These are phyloP conservation scores for Boletus eberwhitei DNA, from an alignment of 768 basidiomycete genomes.

Conservation along the genomic window DNA sequence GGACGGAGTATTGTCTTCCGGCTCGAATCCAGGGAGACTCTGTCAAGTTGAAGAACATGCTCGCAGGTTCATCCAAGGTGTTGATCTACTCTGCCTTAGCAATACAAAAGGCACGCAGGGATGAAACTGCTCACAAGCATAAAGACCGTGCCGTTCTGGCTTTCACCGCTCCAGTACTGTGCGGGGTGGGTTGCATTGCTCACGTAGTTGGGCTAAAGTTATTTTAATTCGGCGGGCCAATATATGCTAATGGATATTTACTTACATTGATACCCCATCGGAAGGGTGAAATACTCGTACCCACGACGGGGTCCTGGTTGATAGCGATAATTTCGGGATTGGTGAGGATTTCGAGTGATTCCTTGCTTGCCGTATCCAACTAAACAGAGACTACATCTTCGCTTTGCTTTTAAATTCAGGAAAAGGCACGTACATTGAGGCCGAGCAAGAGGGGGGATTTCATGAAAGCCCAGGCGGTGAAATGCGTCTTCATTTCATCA, in stretches of 20 bases:
- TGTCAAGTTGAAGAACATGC: slow-evolving; percentile 60
- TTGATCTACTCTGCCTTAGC: slow-evolving; percentile 46
- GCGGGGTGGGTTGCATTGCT: slow-evolving; percentile 51
- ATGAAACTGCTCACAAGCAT: slow-evolving; percentile 50
- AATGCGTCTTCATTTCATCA: slow-evolving; percentile 67
- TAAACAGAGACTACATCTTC: slow-evolving; percentile 15
- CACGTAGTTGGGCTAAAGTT: slow-evolving; percentile 34
- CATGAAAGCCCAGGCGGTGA: slow-evolving; percentile 71
- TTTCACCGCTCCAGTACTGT: slow-evolving; percentile 70
- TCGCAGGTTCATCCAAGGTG: slow-evolving; percentile 50
- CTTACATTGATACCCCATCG: slow-evolving; percentile 65
- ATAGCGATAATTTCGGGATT: slow-evolving; percentile 66
- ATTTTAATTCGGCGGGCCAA: not conserved
- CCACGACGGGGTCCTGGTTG: slow-evolving; percentile 63
- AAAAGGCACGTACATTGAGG: slow-evolving; percentile 44
- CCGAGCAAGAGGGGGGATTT: slow-evolving; percentile 66
- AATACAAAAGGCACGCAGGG: not conserved
- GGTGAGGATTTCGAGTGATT: slow-evolving; percentile 53
- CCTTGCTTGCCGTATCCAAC: slow-evolving; percentile 49
- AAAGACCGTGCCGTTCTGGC: slow-evolving; percentile 60
- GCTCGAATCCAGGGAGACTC: slow-evolving; percentile 72
- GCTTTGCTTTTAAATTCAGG: slow-evolving; percentile 2
- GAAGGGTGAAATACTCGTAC: slow-evolving; percentile 62
- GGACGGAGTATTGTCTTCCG: slow-evolving; percentile 60
- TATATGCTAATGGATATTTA: not conserved